These are phyloP conservation scores for Sclerotinia sclerotiorum DNA, from an alignment of 2,329 filamentous ascomycete species.

Conservation along the genomic window DNA sequence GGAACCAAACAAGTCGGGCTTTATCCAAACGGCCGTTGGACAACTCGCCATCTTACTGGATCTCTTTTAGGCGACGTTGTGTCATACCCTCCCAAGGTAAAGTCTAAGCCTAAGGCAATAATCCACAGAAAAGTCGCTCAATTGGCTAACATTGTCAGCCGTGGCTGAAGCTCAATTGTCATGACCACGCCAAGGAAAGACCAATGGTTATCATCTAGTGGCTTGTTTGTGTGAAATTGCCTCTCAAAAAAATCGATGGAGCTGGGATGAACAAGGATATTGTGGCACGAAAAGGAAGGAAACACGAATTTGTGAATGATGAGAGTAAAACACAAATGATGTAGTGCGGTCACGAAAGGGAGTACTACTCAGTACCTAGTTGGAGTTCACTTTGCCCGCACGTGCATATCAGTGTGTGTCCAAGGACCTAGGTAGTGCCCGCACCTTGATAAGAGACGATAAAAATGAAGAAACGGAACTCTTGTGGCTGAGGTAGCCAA, in stretches of 20 bases:
- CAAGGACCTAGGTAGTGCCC: no score
- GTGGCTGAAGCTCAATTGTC: constrained; percentile 17
- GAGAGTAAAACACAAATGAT: constrained; percentile 3
- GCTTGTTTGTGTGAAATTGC: not conserved
- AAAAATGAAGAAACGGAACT: not conserved
- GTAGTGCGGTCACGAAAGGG: not conserved
- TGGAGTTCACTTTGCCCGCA: not conserved
- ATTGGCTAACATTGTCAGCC: constrained; percentile 20
- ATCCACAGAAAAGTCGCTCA: not conserved
- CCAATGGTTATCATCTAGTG: not conserved
- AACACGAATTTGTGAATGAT: no score
- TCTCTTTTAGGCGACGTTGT: constrained; percentile 10
- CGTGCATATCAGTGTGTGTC: not conserved
- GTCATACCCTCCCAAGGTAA: constrained; percentile 9
- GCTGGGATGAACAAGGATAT: not conserved
- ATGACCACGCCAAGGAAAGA: constrained; percentile 3
- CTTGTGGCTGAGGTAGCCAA: constrained; percentile 12
- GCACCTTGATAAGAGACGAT: not conserved
- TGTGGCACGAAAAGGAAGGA: no score
- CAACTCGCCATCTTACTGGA: not conserved
- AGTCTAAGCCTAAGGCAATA: constrained; percentile 13
- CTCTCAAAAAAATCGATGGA: not conserved
- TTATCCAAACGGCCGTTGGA: not conserved
- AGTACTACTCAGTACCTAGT: not conserved
- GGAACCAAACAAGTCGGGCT: not conserved